Percentiles rank a stretch among this genome's conserved stretches.
Conservation (phyloP, 2,329 filamentous ascomycete genomes). For the Nemania sp. region DNA sequence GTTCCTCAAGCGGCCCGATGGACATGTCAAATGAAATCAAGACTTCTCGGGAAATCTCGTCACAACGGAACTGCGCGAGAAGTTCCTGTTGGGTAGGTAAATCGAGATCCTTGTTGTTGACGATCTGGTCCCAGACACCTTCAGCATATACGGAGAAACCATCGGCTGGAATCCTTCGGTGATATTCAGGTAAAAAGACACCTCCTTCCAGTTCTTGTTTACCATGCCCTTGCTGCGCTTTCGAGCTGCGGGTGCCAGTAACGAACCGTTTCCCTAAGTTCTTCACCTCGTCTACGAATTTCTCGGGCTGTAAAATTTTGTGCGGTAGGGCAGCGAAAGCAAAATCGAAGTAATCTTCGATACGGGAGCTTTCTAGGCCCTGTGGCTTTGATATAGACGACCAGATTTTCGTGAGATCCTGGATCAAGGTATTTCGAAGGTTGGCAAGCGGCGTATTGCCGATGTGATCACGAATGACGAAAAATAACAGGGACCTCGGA, state of each 20-base stretch:
- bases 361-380: constrained; percentile 87
- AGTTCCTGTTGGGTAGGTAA: constrained; percentile 97
- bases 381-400: constrained; percentile 89
- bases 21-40: constrained; percentile 83
- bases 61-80: constrained; percentile 95
- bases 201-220: constrained; percentile 82
- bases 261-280: constrained; percentile 85
- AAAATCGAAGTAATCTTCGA: constrained; percentile 99
- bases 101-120: constrained; percentile 98
- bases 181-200: constrained; percentile 93
- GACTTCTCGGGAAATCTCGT: constrained; percentile 94
- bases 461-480: constrained; percentile 97
- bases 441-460: constrained; percentile 91
- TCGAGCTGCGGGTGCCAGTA: constrained; percentile 79
- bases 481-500: constrained; percentile 93
- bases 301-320: constrained; percentile 94
- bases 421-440: constrained; percentile 87
- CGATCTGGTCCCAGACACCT: constrained; percentile 98
- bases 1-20: constrained; percentile 86
- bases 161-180: constrained; percentile 94
- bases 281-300: constrained; percentile 84
- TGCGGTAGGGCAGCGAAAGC: constrained; percentile 95
- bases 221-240: constrained; percentile 67
- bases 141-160: constrained; percentile 95
- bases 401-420: constrained; percentile 94